Percentiles rank a stretch among this genome's conserved stretches.
Conservation (phyloP, 2,329 filamentous ascomycete genomes). For the Leptographium radiaticola region DNA sequence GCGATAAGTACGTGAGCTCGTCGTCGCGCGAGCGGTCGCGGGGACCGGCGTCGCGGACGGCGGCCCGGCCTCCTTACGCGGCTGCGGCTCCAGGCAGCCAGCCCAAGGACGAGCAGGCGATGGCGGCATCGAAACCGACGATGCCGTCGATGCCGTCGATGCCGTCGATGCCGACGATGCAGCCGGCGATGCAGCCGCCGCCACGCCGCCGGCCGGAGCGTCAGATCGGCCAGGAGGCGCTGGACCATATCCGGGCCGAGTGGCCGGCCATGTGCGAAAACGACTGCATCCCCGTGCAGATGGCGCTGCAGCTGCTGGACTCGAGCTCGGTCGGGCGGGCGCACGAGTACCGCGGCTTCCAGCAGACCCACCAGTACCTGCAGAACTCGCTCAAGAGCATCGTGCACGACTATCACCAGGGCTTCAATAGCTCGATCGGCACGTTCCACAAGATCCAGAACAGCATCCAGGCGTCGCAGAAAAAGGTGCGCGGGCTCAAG, state of each 20-base stretch:
- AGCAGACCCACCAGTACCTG: constrained; percentile 73
- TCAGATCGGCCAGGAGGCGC: constrained; percentile 45
- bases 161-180: too few species aligned
- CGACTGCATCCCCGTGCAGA: constrained; percentile 83
- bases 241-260: constrained; percentile 73
- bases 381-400: constrained; percentile 87
- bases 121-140: too few species aligned
- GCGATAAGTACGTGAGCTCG: constrained; percentile 18
- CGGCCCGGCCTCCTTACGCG: background rate
- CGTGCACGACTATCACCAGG: constrained; percentile 97
- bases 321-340: constrained; percentile 85
- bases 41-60: background rate
- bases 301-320: constrained; percentile 91
- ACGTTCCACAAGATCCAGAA: constrained; percentile 98
- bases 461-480: constrained; percentile 81
- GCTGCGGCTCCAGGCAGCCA: too few species aligned
- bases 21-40: constrained; percentile 2
- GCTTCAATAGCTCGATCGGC: constrained; percentile 97
- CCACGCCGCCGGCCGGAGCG: constrained; percentile 15
- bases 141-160: too few species aligned
- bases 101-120: too few species aligned
- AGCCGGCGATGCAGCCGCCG: background rate
- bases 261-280: constrained; percentile 87
- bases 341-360: constrained; percentile 75
- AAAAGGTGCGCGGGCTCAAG: constrained; percentile 69